phyloP scores from a whole-genome alignment of 768 basidiomycete species.

The Panus rudis region DNA sequence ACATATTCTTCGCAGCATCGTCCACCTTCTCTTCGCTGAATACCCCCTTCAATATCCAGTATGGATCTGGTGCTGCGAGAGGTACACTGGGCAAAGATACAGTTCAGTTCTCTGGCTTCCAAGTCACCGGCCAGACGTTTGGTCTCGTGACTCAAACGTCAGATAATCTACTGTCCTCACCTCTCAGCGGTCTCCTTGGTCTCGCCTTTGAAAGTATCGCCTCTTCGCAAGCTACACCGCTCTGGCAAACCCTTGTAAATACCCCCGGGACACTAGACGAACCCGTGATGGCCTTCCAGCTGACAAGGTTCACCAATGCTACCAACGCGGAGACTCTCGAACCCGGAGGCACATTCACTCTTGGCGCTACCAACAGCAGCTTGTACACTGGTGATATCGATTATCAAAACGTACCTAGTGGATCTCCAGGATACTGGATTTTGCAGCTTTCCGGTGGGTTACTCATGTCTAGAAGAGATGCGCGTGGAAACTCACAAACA shows the following conservation, averaged over 20 bases:
- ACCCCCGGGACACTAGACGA: slow-evolving; percentile 50
- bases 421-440: slow-evolving; percentile 73
- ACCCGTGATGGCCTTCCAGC: slow-evolving; percentile 78
- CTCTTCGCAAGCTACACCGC: slow-evolving; percentile 63
- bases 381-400: slow-evolving; percentile 83
- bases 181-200: slow-evolving; percentile 89
- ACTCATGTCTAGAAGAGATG: background rate
- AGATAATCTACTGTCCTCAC: slow-evolving; percentile 48
- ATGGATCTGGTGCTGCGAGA: slow-evolving; percentile 73
- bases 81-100: slow-evolving; percentile 69
- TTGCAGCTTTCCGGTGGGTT: slow-evolving; percentile 54
- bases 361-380: slow-evolving; percentile 54
- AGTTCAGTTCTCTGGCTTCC: slow-evolving; percentile 87
- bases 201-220: slow-evolving; percentile 76
- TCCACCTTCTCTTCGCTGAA: slow-evolving; percentile 54
- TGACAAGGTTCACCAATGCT: slow-evolving; percentile 48
- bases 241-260: slow-evolving; percentile 76
- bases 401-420: slow-evolving; percentile 57
- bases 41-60: slow-evolving; percentile 61
- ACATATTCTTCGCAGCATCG: slow-evolving; percentile 34
- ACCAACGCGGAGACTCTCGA: slow-evolving; percentile 35
- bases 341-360: slow-evolving; percentile 65
- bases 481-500: no score
- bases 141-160: slow-evolving; percentile 56
- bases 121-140: slow-evolving; percentile 71